Base-by-base conservation (phyloP, 2,329 filamentous ascomycete species). In the Colletotrichum lindemuthianum region DNA sequence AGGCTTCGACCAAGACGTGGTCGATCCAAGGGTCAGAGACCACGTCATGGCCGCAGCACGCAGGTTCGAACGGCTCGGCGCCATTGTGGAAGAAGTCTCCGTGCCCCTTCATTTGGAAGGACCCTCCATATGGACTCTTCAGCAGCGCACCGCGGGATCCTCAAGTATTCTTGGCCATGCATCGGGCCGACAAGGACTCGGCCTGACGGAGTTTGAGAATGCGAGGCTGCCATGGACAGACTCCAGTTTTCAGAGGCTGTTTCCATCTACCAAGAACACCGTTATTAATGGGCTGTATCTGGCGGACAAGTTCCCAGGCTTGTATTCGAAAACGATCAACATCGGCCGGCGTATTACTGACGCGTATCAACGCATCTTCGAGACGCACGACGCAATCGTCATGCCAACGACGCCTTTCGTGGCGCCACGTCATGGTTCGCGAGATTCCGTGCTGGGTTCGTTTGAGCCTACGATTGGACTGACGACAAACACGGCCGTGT, bases 401-500 rank as follows among this genome's bases (percentile, higher is more conserved):
- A 84, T 79, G 71, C 82, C 83, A 0, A 84, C 82, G 0, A 77
- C 84, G 0, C 82, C 82, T 0, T 78, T 79, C 52, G 78, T 83
- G 2, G 80, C 81, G 2, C 80, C 80, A 0, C 76, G 74, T 12
- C 80, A 84, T 54, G 77, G 79, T 0, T 67, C 69, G 2, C 68
- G 73, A 9, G 76, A 76, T 2, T 76, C 76, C 2, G 80, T 80
- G 3, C 72, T 78, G 13, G 77, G 80, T 49, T 81, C 80, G 15
- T 82, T 85, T 50, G 76, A 78, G 55, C 81, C 81, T 10, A 83
- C 82, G 37, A 82, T 87, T 39, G 86, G 86, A 0, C 70, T 86
- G 63, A 86, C 82, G 0, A 79, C 77, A 13, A 88, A 88, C 67
- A 88, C 86, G 5, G 82, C 82, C 9, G 77, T 82, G 3, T 88